Percentiles rank a stretch among this genome's conserved stretches.
Conservation (phyloP, 2,329 filamentous ascomycete genomes). For the Penicillium sp. region DNA sequence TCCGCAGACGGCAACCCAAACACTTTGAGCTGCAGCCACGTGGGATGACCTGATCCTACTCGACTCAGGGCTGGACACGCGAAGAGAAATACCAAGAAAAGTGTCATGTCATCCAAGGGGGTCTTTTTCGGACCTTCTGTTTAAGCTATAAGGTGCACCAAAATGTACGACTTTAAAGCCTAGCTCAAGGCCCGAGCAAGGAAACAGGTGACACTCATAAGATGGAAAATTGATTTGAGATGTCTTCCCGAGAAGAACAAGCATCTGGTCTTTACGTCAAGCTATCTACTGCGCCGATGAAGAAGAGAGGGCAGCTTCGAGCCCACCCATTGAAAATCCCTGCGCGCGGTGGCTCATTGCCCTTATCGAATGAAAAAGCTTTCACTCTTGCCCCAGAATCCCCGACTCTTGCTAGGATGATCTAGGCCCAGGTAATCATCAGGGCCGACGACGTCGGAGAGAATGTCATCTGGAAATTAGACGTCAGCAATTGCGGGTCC, state of each 20-base stretch:
- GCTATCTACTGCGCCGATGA: constrained; percentile 15
- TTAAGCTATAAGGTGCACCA: no score
- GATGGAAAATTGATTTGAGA: no score
- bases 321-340: constrained; percentile 16
- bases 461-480: constrained; percentile 38
- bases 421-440: constrained; percentile 67
- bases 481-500: constrained; percentile 3
- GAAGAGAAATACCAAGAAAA: no score
- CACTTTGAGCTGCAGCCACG: neutral
- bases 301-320: constrained; percentile 15
- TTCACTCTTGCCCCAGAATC: constrained; percentile 55
- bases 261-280: constrained; percentile 14
- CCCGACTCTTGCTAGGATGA: constrained; percentile 56
- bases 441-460: constrained; percentile 58
- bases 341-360: constrained; percentile 15
- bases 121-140: no score
- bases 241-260: constrained; percentile 1
- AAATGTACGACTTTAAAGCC: no score
- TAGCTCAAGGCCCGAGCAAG: no score
- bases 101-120: no score
- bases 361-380: constrained; percentile 58
- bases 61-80: no score
- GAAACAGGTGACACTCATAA: no score
- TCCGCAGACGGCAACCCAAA: constrained; percentile 3
- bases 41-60: no score